Base-by-base conservation (phyloP, 78 protist genomes). In the Guillardia theta region DNA sequence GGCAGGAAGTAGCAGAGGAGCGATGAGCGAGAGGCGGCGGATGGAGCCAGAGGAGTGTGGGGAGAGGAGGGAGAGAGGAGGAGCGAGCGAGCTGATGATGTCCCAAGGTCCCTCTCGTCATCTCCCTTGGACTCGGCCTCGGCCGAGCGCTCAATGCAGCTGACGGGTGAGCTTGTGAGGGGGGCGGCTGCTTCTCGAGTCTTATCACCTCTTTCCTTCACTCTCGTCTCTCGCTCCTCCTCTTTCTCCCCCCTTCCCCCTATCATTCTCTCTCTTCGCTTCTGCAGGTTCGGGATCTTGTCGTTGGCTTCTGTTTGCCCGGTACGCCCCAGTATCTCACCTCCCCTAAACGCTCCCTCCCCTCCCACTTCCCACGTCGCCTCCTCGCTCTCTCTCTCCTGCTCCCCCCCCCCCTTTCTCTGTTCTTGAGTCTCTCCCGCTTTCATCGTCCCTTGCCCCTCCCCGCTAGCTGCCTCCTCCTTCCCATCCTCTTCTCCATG, bases 211-310 rank as follows among this genome's bases (percentile, higher is more conserved):
- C 1, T 58, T 1, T 6, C 27, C 1, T 58, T 1, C 4, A 24
- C 27, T 24, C 21, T 0, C 21, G 70, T 30, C 4, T 58, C 4
- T 58, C 27, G 70, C 2, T 58, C 39, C 27, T n/a, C n/a, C n/a
- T n/a, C n/a, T n/a, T n/a, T n/a, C n/a, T n/a, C n/a, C n/a, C n/a
- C n/a, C n/a, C n/a, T n/a, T n/a, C n/a, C n/a, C n/a, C n/a, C n/a
- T n/a, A n/a, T n/a, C n/a, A n/a, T n/a, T n/a, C n/a, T n/a, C n/a
- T n/a, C n/a, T n/a, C n/a, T n/a, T n/a, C n/a, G n/a, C n/a, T n/a
- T n/a, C n/a, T n/a, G n/a, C 70, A 58, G 70, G 15, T 70, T 70
- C 83, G 83, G 83, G 83, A 70, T 70, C 22, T 33, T 70, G 45
- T 70, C 83, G 9, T 43, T 70, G 3, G 83, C 83, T 4, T 70